phyloP scores from a whole-genome alignment of 2,329 filamentous ascomycete genomes.

The Colletotrichum endophyticum region DNA sequence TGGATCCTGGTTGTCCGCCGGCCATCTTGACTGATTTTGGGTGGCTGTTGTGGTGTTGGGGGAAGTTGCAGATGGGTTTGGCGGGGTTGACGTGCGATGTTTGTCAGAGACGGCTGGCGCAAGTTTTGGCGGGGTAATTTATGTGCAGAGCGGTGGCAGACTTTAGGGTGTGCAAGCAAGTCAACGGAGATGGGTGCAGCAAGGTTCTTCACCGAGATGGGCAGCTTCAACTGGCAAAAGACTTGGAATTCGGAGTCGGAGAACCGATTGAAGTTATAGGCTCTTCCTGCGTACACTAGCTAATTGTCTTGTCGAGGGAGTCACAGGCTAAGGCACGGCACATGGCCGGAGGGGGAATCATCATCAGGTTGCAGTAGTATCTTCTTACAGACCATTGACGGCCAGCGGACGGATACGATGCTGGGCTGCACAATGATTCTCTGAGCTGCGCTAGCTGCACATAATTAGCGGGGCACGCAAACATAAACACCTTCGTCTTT shows the following conservation, averaged over 20 bases:
- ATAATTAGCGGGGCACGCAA: background rate
- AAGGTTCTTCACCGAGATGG: background rate
- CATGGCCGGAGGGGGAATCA: background rate
- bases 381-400: background rate
- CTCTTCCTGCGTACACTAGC: background rate
- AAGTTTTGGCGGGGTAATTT: conserved; percentile 15
- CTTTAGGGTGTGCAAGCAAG: background rate
- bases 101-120: background rate
- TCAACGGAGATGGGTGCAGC: background rate
- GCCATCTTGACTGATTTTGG: conserved; percentile 46
- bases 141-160: conserved; percentile 1
- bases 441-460: background rate
- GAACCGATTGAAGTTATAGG: background rate
- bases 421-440: background rate
- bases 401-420: background rate
- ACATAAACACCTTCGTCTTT: background rate
- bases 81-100: conserved; percentile 20
- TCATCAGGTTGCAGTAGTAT: background rate
- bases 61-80: conserved; percentile 17
- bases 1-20: conserved; percentile 47
- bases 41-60: background rate
- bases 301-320: background rate
- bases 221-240: background rate
- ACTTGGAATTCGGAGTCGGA: background rate
- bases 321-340: conserved; percentile 1